Percentiles rank a stretch among this genome's conserved stretches.
These are phyloP conservation scores for Pythium brassicae DNA, from an alignment of 352 stramenopile genomes.

Conservation along the genomic window DNA sequence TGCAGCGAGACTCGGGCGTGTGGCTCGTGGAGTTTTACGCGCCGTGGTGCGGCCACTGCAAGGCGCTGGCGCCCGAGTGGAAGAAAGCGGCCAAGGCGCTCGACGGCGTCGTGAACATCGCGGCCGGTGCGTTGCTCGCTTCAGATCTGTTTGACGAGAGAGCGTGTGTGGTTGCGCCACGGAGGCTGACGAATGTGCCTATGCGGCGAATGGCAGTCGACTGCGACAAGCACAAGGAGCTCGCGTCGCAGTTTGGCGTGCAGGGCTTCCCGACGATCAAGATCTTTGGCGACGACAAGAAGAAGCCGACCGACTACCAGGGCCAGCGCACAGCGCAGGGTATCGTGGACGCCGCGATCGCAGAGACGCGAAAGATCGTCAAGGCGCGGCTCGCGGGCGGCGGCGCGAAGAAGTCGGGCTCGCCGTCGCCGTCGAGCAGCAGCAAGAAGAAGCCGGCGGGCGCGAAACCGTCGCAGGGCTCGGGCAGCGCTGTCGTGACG, in stretches of 20 bases:
- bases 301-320: conserved; percentile 69
- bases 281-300: conserved; percentile 86
- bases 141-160: no score
- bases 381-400: conserved; percentile 73
- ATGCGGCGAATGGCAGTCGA: conserved; percentile 32
- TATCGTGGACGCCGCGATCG: conserved; percentile 82
- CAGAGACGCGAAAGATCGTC: conserved; percentile 66
- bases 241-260: conserved; percentile 87
- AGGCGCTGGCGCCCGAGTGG: conserved; percentile 90
- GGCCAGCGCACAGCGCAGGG: conserved; percentile 76
- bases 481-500: conserved; percentile 76
- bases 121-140: conserved; percentile 38
- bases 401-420: conserved; percentile 33
- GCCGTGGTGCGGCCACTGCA: conserved; percentile 95
- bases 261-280: conserved; percentile 94
- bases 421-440: conserved; percentile 20
- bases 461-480: conserved; percentile 25
- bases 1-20: conserved; percentile 62
- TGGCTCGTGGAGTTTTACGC: conserved; percentile 96
- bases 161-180: no score
- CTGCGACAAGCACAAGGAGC: conserved; percentile 73
- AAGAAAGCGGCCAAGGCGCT: conserved; percentile 88
- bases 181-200: not conserved
- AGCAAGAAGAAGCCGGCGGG: conserved; percentile 40
- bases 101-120: conserved; percentile 88